Evolutionary conservation across 2,329 filamentous ascomycete species (phyloP), one percentile per base, ranked within the genome.

Genomic region (Grosmannia clavigera): DNA sequence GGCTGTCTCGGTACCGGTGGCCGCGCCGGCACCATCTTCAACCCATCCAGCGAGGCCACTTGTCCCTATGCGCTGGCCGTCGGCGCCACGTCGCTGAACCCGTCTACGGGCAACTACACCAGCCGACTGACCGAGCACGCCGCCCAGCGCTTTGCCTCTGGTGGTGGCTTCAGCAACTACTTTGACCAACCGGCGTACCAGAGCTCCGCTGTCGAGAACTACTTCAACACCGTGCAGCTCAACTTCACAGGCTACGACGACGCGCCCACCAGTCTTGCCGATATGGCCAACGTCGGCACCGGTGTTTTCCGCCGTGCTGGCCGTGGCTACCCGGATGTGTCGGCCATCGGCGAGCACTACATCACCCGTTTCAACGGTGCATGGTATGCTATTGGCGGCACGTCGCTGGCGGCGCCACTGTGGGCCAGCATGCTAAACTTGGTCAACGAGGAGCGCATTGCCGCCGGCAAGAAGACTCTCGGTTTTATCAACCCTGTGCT

Each of bases 371-470:
- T 66, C 19, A 65, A 66, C 57, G 69, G 64, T 62, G 66, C 6
- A 66, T 80, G 66, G 64, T 65, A 64, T 25, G 63, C 63, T 19
- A 63, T 68, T 29, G 76, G 74, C n/a, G 81, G 81, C 12, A 81
- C 78, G 4, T 78, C 75, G 29, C 79, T 82, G 38, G 78, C 83
- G 0, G 71, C 80, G 0, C 86, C 86, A 0, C 72, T 81, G 0
- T 81, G 82, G 29, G 79, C 81, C 0, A 79, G 76, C 7, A 74
- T 87, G 55, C 72, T 88, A 50, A 74, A 80, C 1, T 75, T 87
- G 4, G 71, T 87, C 60, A 87, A 87, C 65, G 83, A 86, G 65
- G 81, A 79, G 0, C 73, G 81, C 40, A 69, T 85, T 22, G 70
- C 75, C 0, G 71, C 70, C 7, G 78, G 78, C 5, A 76, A 79